Evolutionary conservation across 2,329 filamentous ascomycete species (phyloP), one percentile per base, ranked within the genome.

Genomic region (Xylaria sp.): DNA sequence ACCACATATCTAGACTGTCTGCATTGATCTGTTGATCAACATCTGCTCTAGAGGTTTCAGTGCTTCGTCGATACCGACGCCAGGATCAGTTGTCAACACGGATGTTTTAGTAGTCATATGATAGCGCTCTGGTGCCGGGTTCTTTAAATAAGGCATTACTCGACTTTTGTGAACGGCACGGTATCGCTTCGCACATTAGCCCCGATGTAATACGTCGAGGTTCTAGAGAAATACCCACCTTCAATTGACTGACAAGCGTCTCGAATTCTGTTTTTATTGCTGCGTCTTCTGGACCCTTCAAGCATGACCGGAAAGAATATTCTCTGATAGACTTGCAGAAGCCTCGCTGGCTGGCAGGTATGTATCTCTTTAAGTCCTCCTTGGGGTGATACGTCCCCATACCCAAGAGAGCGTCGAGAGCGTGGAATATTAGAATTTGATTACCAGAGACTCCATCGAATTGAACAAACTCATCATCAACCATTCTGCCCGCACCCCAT

Each of bases 391-490:
- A 63, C 10, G 6, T 49, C 5, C 36, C 40, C 42, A 58, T 23
- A 49, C 54, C 61, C 5, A 58, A 23, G 28, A 57, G 53, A 28
- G 51, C 28, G 31, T 81, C 80, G 6, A 81, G 38, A 1, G 74
- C 75, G 60, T 78, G 76, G 56, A 80, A 80, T 17, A 81, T 56
- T 73, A 20, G 33, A 6, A 59, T 28, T 2, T 59, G 53, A 17
- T 65, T 65, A 26, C 63, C 53, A 3, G 62, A 59, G 6, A 53
- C 42, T 28, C 63, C 63, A n/a, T 59, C 17, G n/a, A 51, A 48
- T 11, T n/a, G 44, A 7, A 53, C 33, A 31, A 59, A 65, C 6
- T 59, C 17, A 17, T 36, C 33, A 23, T 65, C 23, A 1, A 59
- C 13, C 13, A 38, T 17, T 42, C 46, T 59, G 3, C 53, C 63